These are phyloP conservation scores for Vitis cinerea DNA, from an alignment of 164 flowering plant genomes.

Conservation along the genomic window DNA sequence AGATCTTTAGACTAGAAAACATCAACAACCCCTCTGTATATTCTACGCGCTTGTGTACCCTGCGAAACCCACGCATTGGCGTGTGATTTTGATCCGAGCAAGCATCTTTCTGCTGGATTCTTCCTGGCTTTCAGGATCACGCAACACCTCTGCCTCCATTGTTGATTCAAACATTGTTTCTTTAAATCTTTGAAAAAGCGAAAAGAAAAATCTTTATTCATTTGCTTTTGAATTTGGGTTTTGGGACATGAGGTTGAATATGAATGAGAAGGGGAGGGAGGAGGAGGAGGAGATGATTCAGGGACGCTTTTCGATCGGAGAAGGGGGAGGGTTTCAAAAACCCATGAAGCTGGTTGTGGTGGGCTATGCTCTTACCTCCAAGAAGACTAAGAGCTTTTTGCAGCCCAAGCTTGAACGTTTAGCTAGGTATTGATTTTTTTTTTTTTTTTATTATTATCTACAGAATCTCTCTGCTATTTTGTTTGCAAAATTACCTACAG, in stretches of 20 bases:
- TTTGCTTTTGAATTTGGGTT: constrained; percentile 2
- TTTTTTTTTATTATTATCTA: neutral
- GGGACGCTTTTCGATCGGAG: neutral
- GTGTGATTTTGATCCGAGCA: no score
- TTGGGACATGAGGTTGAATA: constrained; percentile 25
- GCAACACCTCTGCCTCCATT: neutral
- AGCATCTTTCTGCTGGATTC: no score
- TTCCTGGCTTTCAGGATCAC: no score
- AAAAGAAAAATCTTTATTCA: no score
- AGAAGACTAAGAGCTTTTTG: constrained; percentile 58
- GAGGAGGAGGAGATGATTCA: constrained; percentile 3
- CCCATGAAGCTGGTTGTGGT: constrained; percentile 36
- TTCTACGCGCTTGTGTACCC: no score
- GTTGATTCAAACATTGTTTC: neutral
- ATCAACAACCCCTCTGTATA: no score
- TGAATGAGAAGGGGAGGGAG: constrained; percentile 6
- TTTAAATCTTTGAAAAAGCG: neutral
- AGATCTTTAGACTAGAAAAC: no score
- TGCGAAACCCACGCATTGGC: no score
- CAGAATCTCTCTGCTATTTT: no score
- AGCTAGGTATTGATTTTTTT: constrained; percentile 36
- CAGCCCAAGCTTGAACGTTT: constrained; percentile 53
- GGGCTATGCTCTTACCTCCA: constrained; percentile 63
- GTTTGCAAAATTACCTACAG: neutral
- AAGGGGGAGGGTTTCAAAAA: constrained; percentile 8